These are phyloP conservation scores for Phytophthora rubi DNA, from an alignment of 352 stramenopile genomes.

Conservation along the genomic window DNA sequence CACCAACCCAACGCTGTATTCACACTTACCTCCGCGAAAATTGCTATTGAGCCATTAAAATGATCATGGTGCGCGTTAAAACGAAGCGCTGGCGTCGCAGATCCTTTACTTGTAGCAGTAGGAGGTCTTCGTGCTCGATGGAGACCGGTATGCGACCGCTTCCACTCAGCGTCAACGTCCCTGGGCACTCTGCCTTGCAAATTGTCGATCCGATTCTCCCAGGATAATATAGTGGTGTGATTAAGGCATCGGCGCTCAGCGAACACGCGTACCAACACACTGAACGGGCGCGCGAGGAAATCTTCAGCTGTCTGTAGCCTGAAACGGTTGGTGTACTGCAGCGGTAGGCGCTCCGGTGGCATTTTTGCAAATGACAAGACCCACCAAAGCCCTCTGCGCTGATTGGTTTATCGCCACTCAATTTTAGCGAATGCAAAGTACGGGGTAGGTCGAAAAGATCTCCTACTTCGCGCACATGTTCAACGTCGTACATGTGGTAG, in stretches of 20 bases:
- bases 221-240: background rate
- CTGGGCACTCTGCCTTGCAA: background rate
- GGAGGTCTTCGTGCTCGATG: background rate
- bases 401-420: background rate
- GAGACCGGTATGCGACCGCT: background rate
- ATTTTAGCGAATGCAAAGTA: background rate
- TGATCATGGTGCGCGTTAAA: background rate
- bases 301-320: background rate
- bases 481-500: too few species aligned
- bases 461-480: too few species aligned
- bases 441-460: background rate
- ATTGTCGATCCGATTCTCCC: background rate
- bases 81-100: background rate
- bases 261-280: background rate
- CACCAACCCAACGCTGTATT: background rate
- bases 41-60: background rate
- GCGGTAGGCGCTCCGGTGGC: background rate
- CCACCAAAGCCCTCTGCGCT: background rate
- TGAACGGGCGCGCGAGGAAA: background rate
- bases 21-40: background rate
- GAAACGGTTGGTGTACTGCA: background rate
- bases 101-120: background rate
- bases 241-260: background rate
- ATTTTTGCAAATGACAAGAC: background rate
- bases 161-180: background rate